phyloP scores from a whole-genome alignment of 176 grass and related monocot species.

The Rhynchospora tenuis region DNA sequence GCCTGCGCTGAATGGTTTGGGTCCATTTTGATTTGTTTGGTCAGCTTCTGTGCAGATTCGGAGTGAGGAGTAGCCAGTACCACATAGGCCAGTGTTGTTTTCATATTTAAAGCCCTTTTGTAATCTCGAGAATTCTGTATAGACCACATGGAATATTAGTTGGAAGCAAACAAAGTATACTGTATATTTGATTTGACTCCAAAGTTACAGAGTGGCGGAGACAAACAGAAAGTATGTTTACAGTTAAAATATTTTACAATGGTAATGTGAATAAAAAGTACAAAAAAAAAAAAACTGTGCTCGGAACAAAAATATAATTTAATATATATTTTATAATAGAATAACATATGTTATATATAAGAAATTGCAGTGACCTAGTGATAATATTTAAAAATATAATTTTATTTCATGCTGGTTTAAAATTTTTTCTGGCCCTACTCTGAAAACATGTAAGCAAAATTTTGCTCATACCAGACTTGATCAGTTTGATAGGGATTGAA shows the following conservation, averaged over 20 bases:
- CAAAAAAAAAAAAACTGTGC: not conserved
- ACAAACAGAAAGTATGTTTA: not conserved
- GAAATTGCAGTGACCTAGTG: not conserved
- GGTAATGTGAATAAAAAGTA: not conserved
- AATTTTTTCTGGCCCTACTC: not conserved
- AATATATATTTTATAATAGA: not conserved
- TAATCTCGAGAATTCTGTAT: conserved; percentile 61
- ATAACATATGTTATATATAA: not conserved
- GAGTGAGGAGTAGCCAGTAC: conserved; percentile 46
- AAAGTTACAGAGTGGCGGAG: not conserved
- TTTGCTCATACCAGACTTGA: not conserved
- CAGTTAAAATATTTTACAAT: not conserved
- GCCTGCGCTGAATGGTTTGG: conserved; percentile 74
- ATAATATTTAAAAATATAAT: not conserved
- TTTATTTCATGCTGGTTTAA: not conserved
- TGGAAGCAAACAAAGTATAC: not conserved
- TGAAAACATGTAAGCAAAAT: not conserved
- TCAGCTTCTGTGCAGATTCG: conserved; percentile 66
- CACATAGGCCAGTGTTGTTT: conserved; percentile 77
- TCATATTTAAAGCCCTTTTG: conserved; percentile 61
- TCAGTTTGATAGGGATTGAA: not conserved
- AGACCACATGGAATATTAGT: not conserved
- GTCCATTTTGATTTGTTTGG: conserved; percentile 51
- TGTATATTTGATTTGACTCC: not conserved
- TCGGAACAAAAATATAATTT: not conserved